These are phyloP conservation scores for Fusarium sp. DNA, from an alignment of 2,329 filamentous ascomycete species.

Conservation along the genomic window DNA sequence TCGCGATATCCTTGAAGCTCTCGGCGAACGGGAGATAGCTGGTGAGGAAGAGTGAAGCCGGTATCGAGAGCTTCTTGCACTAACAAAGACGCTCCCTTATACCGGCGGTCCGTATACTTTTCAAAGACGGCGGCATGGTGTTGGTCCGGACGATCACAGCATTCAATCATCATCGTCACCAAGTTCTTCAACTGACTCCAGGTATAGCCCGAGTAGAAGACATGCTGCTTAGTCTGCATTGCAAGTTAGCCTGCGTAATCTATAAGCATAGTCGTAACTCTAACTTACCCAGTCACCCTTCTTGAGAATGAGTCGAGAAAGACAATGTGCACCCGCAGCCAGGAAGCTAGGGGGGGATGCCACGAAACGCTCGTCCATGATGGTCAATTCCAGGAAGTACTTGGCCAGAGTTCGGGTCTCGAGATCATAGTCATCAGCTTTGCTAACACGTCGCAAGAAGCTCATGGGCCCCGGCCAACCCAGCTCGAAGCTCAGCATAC, in stretches of 20 bases:
- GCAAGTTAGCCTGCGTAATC: conserved; percentile 47
- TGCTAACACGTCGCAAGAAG: conserved; percentile 95
- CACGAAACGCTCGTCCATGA: conserved; percentile 98
- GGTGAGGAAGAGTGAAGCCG: conserved; percentile 63
- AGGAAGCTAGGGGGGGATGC: conserved; percentile 89
- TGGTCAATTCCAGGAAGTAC: conserved; percentile 95
- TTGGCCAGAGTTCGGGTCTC: conserved; percentile 96
- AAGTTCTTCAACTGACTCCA: conserved; percentile 83
- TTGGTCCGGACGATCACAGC: conserved; percentile 80
- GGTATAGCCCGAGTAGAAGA: conserved; percentile 94
- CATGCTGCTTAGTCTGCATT: conserved; percentile 77
- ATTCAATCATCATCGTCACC: conserved; percentile 83
- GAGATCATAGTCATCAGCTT: conserved; percentile 96
- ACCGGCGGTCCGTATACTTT: conserved; percentile 89
- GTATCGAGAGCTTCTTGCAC: conserved; percentile 78
- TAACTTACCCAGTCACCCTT: conserved; percentile 91
- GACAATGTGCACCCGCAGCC: conserved; percentile 90
- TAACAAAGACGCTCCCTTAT: conserved; percentile 83
- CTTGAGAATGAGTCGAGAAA: conserved; percentile 86
- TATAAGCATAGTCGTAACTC: neutral
- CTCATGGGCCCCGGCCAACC: conserved; percentile 99
- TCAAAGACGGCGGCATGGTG: conserved; percentile 91
- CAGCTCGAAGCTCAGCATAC: conserved; percentile 93
- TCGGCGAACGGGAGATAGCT: conserved; percentile 51
- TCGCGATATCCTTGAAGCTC: conserved; percentile 32